Conservation (phyloP, 208 protist genomes). For the Leishmania amazonensis region DNA sequence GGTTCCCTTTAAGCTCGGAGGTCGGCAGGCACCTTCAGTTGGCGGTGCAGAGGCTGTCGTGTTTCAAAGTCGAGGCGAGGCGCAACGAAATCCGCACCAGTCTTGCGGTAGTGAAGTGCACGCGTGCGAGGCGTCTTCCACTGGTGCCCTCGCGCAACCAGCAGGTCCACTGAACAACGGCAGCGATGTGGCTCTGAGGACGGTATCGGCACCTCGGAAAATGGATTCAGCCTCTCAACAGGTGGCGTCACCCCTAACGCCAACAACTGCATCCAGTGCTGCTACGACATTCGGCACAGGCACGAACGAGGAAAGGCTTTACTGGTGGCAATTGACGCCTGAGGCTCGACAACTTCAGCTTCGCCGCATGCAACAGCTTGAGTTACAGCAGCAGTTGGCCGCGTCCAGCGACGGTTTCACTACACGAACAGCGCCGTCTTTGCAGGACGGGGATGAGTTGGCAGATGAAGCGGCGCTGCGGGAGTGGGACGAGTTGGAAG, state of each 20-base stretch:
- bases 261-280: background rate
- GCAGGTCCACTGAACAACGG: background rate
- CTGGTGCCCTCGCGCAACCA: background rate
- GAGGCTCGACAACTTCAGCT: slow-evolving; percentile 57
- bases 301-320: slow-evolving; percentile 31
- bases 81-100: background rate
- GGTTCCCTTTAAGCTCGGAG: slow-evolving; percentile 20
- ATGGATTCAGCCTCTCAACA: background rate
- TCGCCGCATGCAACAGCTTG: slow-evolving; percentile 36
- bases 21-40: background rate
- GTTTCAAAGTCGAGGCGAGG: background rate
- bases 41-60: background rate
- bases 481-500: slow-evolving; percentile 36
- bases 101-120: background rate
- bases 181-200: background rate
- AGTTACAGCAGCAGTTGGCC: slow-evolving; percentile 10
- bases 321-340: slow-evolving; percentile 72
- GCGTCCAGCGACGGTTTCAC: background rate
- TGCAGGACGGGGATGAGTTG: slow-evolving; percentile 24
- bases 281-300: background rate
- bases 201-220: background rate
- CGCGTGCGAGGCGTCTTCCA: background rate
- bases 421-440: background rate
- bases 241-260: background rate
- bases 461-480: slow-evolving; percentile 31